Base-by-base conservation (phyloP, 2,329 filamentous ascomycete genomes). In the Neofusicoccum ribis region DNA sequence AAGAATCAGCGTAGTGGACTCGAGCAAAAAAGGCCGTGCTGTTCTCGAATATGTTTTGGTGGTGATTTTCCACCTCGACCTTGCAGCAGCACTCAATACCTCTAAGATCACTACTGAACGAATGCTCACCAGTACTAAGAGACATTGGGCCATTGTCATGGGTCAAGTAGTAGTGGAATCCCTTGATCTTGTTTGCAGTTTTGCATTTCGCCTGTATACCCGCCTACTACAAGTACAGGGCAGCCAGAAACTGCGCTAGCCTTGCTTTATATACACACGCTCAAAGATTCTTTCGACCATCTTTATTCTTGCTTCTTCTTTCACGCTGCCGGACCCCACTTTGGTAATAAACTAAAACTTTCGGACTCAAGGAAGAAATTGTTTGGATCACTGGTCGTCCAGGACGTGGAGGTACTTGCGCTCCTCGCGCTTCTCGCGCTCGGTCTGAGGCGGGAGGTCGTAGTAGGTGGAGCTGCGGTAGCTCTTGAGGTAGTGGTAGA, bases 401-500 rank as follows among this genome's bases (percentile, higher is more conserved):
- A 78, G 70, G 66, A 99, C 93, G 79, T 99, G 95, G 78, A 98
- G 83, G 79, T 96, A 99, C 85, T 97, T 95, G 86, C 89, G 95
- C 81, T 98, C 93, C 79, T 98, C 93, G 73, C 87, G 86, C 86
- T 89, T 95, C 85, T 99, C 95, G 79, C 90, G 91, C 82, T 97
- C 94, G 39, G 94, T 97, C 74, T 94, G 89, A 56, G 95, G 94
- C 59, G 95, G 95, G 70, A 98, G 85, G 77, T 99, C 94, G 80
- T 96, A 97, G 86, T 89, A 95, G 73, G 89, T 87, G 65, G 90
- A 87, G 80, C 91, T 94, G 76, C 95, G 90, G 85, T 92, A 97
- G 78, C 89, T 90, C 91, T 96, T 91, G 83, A 98, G 80, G 81
- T 99, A 99, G 80, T 96, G 91, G 80, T 94, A 98, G 70, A 92